These are phyloP conservation scores for Coemansia sp. DNA, from an alignment of 192 early-diverging fungal species.

Conservation along the genomic window DNA sequence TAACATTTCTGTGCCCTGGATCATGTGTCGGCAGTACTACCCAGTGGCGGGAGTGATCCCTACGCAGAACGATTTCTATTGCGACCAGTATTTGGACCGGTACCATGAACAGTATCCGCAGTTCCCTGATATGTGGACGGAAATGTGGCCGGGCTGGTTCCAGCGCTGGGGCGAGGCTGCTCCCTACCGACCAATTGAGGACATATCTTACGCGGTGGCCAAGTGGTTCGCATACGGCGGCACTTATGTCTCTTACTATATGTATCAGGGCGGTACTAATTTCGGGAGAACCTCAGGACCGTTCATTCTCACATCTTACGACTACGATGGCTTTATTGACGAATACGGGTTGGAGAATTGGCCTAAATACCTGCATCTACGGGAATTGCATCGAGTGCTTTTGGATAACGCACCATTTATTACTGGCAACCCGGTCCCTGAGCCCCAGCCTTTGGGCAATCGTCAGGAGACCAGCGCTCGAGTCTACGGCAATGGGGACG, in stretches of 20 bases:
- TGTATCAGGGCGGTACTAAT: conserved; percentile 74
- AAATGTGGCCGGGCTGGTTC: conserved; percentile 67
- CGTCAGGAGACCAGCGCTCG: neutral
- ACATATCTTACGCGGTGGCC: conserved; percentile 61
- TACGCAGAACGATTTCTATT: conserved; percentile 61
- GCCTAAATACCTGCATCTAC: conserved; percentile 55
- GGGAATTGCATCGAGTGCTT: conserved; percentile 25
- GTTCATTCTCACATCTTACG: conserved; percentile 49
- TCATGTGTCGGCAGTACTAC: conserved; percentile 63
- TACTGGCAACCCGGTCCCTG: conserved; percentile 19
- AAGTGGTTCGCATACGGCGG: conserved; percentile 63
- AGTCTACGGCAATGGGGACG: conserved; percentile 22
- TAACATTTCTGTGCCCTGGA: conserved; percentile 61
- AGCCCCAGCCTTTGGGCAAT: conserved; percentile 1
- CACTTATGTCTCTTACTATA: conserved; percentile 61
- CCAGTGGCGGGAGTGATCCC: conserved; percentile 43
- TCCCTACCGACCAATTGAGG: conserved; percentile 58
- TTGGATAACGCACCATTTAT: conserved; percentile 26
- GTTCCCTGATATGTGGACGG: conserved; percentile 61
- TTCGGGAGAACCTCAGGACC: conserved; percentile 59
- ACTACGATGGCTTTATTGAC: conserved; percentile 55
- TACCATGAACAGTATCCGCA: conserved; percentile 41
- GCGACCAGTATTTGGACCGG: conserved; percentile 48
- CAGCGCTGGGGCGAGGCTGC: conserved; percentile 57
- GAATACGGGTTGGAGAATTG: conserved; percentile 57